Conservation (phyloP, 768 basidiomycete genomes). For the Chalciporus sphaerocephalus region DNA sequence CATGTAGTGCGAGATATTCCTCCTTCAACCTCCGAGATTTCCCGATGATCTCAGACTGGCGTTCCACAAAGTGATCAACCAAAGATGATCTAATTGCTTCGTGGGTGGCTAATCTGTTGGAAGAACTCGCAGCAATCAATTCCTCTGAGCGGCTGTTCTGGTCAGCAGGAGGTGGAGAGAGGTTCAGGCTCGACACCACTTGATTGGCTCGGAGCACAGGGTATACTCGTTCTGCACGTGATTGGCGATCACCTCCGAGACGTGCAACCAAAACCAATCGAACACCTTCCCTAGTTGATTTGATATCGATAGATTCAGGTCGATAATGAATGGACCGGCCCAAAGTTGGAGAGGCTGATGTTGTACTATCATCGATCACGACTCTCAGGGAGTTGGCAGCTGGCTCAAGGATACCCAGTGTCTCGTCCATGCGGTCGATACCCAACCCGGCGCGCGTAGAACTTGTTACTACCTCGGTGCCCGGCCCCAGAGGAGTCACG, state of each 20-base stretch:
- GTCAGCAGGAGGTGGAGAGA: conserved; percentile 29
- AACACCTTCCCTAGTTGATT: conserved; percentile 55
- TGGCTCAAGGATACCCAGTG: conserved; percentile 6
- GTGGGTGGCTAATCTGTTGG: conserved; percentile 37
- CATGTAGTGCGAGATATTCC: conserved; percentile 67
- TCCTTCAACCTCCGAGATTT: conserved; percentile 56
- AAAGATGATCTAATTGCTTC: conserved; percentile 44
- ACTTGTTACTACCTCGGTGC: conserved; percentile 10
- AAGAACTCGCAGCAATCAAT: conserved; percentile 36
- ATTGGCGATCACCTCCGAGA: conserved; percentile 54
- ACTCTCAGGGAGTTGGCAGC: conserved; percentile 18
- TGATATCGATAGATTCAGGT: conserved; percentile 19
- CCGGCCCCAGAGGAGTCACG: conserved; percentile 15
- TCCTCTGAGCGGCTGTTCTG: conserved; percentile 48
- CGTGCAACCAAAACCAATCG: conserved; percentile 61
- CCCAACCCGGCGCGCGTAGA: conserved; percentile 5
- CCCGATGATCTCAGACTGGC: conserved; percentile 44
- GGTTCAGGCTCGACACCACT: conserved; percentile 36
- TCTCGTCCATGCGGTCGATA: conserved; percentile 9
- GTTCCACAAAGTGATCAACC: conserved; percentile 49
- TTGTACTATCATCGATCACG: conserved; percentile 28
- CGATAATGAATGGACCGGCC: conserved; percentile 8
- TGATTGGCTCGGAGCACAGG: conserved; percentile 63
- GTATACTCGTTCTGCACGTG: conserved; percentile 56
- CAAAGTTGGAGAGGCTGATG: conserved; percentile 5